These are phyloP conservation scores for Ceratobasidium sp. DNA, from an alignment of 1,284 basidiomycete species.

Conservation along the genomic window DNA sequence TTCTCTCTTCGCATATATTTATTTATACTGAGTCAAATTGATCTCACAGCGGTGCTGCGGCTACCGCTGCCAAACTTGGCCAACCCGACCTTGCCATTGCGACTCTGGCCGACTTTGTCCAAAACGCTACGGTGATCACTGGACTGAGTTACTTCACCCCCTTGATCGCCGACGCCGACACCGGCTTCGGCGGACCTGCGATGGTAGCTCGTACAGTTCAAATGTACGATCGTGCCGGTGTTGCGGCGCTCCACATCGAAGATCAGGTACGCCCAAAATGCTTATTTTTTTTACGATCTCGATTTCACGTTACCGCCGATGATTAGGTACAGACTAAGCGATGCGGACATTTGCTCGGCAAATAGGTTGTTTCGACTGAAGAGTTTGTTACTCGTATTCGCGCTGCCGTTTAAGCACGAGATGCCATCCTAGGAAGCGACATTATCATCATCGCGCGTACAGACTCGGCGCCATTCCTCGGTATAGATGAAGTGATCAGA, in stretches of 20 bases:
- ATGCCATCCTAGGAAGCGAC: conserved; percentile 73
- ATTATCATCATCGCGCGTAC: conserved; percentile 83
- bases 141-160: conserved; percentile 51
- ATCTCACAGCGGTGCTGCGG: conserved; percentile 67
- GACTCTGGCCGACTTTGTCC: conserved; percentile 78
- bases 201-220: conserved; percentile 79
- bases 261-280: conserved; percentile 67
- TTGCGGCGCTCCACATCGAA: conserved; percentile 81
- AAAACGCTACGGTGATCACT: conserved; percentile 69
- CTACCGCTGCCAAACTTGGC: conserved; percentile 77
- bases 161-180: conserved; percentile 83
- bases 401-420: conserved; percentile 75
- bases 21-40: too few relatives aligned
- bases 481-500: conserved; percentile 78
- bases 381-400: conserved; percentile 79
- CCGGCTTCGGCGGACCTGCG: conserved; percentile 79
- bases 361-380: conserved; percentile 78
- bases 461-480: conserved; percentile 79
- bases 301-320: background rate
- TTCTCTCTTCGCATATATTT: too few relatives aligned
- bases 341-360: conserved; percentile 81
- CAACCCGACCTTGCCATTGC: conserved; percentile 81
- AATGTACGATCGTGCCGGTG: conserved; percentile 72
- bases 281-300: conserved; percentile 17
- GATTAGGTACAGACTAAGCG: conserved; percentile 77